Conservation (phyloP, 768 basidiomycete species). For the Auriscalpium vulgare region DNA sequence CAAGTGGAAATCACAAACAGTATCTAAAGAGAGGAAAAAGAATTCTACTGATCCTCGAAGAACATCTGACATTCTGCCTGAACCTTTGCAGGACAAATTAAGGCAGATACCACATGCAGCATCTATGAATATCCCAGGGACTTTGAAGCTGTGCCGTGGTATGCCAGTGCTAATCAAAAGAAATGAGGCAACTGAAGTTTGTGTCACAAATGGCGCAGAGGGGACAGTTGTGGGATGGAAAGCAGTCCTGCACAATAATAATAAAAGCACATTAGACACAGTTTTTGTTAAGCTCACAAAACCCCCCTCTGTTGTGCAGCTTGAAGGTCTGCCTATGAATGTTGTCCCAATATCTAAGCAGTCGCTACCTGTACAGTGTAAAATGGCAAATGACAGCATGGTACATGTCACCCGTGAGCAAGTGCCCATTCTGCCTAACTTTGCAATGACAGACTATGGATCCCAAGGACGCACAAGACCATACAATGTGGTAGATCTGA, state of each 20-base stretch:
- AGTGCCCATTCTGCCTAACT: slow-evolving; percentile 14
- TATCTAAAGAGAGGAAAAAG: not conserved
- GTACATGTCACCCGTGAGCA: slow-evolving; percentile 6
- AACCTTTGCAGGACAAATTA: slow-evolving; percentile 9
- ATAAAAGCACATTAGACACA: slow-evolving; percentile 1
- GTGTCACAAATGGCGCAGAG: slow-evolving; percentile 20
- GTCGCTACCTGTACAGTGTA: not conserved
- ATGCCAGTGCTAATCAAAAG: slow-evolving; percentile 18
- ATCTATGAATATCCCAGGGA: slow-evolving; percentile 13
- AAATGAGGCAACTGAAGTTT: slow-evolving; percentile 18
- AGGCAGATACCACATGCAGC: slow-evolving; percentile 17
- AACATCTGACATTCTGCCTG: not conserved
- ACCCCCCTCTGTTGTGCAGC: not conserved
- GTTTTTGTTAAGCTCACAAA: slow-evolving; percentile 12
- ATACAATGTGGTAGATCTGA: too few relatives aligned
- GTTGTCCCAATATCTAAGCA: slow-evolving; percentile 12
- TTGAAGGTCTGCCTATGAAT: slow-evolving; percentile 12
- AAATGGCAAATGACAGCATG: slow-evolving; percentile 3
- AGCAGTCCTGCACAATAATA: not conserved
- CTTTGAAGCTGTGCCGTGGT: slow-evolving; percentile 14
- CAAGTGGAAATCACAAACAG: not conserved
- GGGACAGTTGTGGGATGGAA: slow-evolving; percentile 13
- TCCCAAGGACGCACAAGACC: too few relatives aligned
- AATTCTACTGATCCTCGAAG: not conserved
- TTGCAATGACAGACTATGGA: slow-evolving; percentile 20